A percentile compares a stretch with the other conserved stretches of the same genome.
These are phyloP conservation scores for Obba rivulosa DNA, from an alignment of 768 basidiomycete genomes.

Conservation along the genomic window DNA sequence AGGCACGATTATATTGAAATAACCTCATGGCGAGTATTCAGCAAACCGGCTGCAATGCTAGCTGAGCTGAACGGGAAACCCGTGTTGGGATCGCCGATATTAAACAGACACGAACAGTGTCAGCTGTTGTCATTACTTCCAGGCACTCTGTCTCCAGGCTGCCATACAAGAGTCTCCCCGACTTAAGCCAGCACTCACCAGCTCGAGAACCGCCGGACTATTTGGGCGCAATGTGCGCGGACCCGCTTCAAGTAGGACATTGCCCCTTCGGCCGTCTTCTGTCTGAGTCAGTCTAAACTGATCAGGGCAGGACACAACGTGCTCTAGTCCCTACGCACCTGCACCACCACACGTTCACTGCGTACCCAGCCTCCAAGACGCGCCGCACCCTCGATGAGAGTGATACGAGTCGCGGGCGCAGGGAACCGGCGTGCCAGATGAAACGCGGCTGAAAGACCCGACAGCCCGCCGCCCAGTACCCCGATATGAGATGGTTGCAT, in stretches of 20 bases:
- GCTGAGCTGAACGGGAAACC: too few species aligned
- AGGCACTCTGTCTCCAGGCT: too few species aligned
- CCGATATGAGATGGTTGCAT: conserved; percentile 31
- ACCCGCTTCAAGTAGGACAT: conserved; percentile 74
- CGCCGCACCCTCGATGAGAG: conserved; percentile 60
- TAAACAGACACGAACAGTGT: too few species aligned
- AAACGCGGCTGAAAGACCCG: conserved; percentile 79
- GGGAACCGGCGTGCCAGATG: conserved; percentile 69
- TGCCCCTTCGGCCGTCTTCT: conserved; percentile 16
- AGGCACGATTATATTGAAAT: too few species aligned
- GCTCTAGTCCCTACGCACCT: conserved; percentile 15
- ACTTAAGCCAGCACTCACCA: conserved; percentile 62
- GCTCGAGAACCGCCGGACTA: conserved; percentile 64
- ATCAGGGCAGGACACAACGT: background rate
- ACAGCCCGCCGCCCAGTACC: conserved; percentile 75
- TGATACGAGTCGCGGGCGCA: conserved; percentile 46
- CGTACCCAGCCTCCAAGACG: conserved; percentile 86
- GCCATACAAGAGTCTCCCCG: background rate
- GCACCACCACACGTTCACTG: conserved; percentile 48
- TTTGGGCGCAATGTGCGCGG: conserved; percentile 83
- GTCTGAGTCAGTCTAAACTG: background rate
- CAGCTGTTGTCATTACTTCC: too few species aligned
- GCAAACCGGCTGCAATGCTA: too few species aligned
- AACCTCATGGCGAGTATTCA: too few species aligned
- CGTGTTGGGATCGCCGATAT: too few species aligned